Conservation (phyloP, 768 basidiomycete genomes). For the Rhizopogon vesiculosus region DNA sequence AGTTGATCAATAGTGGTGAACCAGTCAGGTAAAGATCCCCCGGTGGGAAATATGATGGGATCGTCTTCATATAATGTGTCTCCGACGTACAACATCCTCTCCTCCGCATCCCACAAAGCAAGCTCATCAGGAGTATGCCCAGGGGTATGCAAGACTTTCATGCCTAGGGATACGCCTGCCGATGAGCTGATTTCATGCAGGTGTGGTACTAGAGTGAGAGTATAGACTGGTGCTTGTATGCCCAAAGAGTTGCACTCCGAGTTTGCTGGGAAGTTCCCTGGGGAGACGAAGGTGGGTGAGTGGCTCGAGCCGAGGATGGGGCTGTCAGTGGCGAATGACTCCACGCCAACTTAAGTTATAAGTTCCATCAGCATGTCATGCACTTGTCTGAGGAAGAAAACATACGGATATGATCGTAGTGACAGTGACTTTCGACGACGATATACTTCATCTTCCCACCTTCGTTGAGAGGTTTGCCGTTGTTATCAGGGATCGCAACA, state of each 20-base stretch:
- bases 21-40: constrained; percentile 51
- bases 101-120: constrained; percentile 45
- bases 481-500: constrained; percentile 38
- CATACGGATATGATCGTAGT: constrained; percentile 57
- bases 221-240: constrained; percentile 41
- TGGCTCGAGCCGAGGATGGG: constrained; percentile 45
- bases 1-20: constrained; percentile 39
- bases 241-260: constrained; percentile 41
- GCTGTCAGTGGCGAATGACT: constrained; percentile 45
- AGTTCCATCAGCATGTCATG: background rate
- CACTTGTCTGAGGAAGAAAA: background rate
- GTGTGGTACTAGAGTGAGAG: constrained; percentile 42
- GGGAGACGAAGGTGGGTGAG: constrained; percentile 39
- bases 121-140: constrained; percentile 58
- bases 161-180: constrained; percentile 22
- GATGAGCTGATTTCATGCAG: constrained; percentile 25
- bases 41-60: constrained; percentile 49
- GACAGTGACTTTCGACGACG: constrained; percentile 48
- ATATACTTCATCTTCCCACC: constrained; percentile 38
- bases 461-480: constrained; percentile 38
- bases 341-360: constrained; percentile 36
- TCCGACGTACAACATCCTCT: constrained; percentile 53
- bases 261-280: constrained; percentile 36
- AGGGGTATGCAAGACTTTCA: constrained; percentile 49
- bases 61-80: constrained; percentile 54